Evolutionary conservation across 331 rosid genomes (phyloP).

Genomic region (Cydonia oblonga): DNA sequence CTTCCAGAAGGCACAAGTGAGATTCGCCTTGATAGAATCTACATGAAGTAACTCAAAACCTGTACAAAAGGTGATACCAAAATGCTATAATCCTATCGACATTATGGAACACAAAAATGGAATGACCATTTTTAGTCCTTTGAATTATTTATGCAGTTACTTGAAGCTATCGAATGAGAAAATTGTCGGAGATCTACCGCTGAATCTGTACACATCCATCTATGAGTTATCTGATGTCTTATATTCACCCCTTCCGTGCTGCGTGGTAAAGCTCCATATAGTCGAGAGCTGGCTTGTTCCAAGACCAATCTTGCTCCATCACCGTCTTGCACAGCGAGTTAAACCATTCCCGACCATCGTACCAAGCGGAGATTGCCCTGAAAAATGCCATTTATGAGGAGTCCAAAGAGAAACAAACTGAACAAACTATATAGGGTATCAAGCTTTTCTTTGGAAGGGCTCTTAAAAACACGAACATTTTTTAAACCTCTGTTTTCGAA

Average conservation of each 20-base stretch:
- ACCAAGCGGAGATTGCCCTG: conserved; percentile 79
- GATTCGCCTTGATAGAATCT: no score
- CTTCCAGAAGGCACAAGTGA: no score
- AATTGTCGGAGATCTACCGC: conserved; percentile 7
- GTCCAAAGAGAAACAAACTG: no score
- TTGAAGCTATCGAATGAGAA: not conserved
- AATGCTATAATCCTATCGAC: no score
- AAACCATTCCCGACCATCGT: conserved; percentile 46
- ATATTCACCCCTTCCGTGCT: conserved; percentile 34
- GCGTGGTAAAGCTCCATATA: conserved; percentile 77
- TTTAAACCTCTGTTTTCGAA: no score
- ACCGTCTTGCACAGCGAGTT: conserved; percentile 54
- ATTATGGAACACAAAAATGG: no score
- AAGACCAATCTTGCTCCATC: conserved; percentile 94
- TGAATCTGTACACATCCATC: conserved; percentile 32
- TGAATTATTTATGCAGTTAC: conserved; percentile 20
- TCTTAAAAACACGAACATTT: not conserved
- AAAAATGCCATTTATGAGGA: conserved; percentile 3
- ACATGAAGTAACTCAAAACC: no score
- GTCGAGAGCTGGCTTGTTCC: conserved; percentile 81
- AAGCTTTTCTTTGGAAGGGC: no score
- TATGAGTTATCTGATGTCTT: conserved; percentile 12
- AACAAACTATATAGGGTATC: no score
- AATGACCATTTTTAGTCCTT: no score
- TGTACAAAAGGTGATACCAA: no score